phyloP scores from a whole-genome alignment of 495 filamentous ascomycete species.

The Staphylotrichum tortipilum region DNA sequence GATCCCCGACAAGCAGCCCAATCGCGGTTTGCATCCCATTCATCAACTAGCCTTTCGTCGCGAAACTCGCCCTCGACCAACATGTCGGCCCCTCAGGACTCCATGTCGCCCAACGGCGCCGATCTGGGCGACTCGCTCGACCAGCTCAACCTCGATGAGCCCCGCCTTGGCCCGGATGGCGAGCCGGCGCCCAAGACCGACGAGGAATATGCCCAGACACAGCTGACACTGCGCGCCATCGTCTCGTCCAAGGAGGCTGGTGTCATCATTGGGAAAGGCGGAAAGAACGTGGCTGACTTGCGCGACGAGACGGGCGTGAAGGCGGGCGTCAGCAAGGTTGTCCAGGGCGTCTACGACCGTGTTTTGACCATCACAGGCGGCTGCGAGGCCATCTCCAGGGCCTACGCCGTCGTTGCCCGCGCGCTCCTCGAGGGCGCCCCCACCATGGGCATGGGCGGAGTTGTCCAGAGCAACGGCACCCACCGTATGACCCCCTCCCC shows the following conservation, averaged over 20 bases:
- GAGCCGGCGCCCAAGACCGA: slow-evolving; percentile 75
- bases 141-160: slow-evolving; percentile 42
- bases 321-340: slow-evolving; percentile 96
- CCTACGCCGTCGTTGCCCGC: slow-evolving; percentile 87
- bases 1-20: not conserved
- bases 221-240: slow-evolving; percentile 90
- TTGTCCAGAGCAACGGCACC: slow-evolving; percentile 75
- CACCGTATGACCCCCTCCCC: slow-evolving; percentile 60
- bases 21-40: not conserved
- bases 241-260: slow-evolving; percentile 98
- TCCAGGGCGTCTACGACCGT: slow-evolving; percentile 91
- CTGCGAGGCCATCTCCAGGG: slow-evolving; percentile 75
- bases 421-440: slow-evolving; percentile 88
- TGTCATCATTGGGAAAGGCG: slow-evolving; percentile 96
- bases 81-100: slow-evolving; percentile 45
- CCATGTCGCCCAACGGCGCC: slow-evolving; percentile 29
- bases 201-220: slow-evolving; percentile 86
- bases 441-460: slow-evolving; percentile 86
- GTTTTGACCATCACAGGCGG: slow-evolving; percentile 90
- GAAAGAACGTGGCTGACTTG: slow-evolving; percentile 95
- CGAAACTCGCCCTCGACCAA: slow-evolving; percentile 9
- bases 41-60: not conserved
- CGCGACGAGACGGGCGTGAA: slow-evolving; percentile 96
- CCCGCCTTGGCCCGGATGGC: slow-evolving; percentile 55
- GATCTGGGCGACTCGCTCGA: slow-evolving; percentile 45